Conservation (phyloP, 768 basidiomycete genomes). For the Leccinum barrowsii region DNA sequence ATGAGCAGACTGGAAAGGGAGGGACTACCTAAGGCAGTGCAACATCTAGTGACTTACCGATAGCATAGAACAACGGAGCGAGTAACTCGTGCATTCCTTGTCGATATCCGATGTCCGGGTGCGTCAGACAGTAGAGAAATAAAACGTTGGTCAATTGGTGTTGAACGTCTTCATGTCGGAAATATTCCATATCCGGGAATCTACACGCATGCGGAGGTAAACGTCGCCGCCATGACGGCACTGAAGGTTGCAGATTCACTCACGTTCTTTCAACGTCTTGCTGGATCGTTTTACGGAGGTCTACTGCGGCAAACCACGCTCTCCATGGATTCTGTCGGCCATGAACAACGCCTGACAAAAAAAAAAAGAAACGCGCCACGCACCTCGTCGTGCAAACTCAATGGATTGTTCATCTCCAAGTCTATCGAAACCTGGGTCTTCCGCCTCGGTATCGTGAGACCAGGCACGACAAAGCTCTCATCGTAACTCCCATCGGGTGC, state of each 20-base stretch:
- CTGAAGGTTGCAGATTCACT: slow-evolving; percentile 29
- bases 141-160: slow-evolving; percentile 80
- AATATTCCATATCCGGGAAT: slow-evolving; percentile 96
- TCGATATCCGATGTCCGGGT: slow-evolving; percentile 86
- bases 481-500: slow-evolving; percentile 87
- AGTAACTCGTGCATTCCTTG: slow-evolving; percentile 99
- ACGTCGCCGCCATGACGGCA: slow-evolving; percentile 1
- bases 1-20: slow-evolving; percentile 17
- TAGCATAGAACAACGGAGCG: slow-evolving; percentile 78
- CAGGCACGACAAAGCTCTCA: slow-evolving; percentile 59
- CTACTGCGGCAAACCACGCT: slow-evolving; percentile 87
- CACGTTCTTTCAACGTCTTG: slow-evolving; percentile 97
- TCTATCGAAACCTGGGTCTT: slow-evolving; percentile 35
- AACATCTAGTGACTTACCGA: slow-evolving; percentile 23
- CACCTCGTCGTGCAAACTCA: slow-evolving; percentile 77
- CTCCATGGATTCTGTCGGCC: slow-evolving; percentile 84
- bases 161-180: slow-evolving; percentile 73
- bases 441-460: slow-evolving; percentile 36
- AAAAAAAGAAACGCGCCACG: slow-evolving; percentile 1
- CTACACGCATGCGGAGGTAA: slow-evolving; percentile 37
- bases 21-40: slow-evolving; percentile 2
- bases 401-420: slow-evolving; percentile 73
- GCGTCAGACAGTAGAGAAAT: slow-evolving; percentile 75
- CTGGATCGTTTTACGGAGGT: slow-evolving; percentile 82
- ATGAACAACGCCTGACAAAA: background rate